Evolutionary conservation across 2,329 filamentous ascomycete genomes (phyloP).

Genomic region (Sclerotinia spermophila): DNA sequence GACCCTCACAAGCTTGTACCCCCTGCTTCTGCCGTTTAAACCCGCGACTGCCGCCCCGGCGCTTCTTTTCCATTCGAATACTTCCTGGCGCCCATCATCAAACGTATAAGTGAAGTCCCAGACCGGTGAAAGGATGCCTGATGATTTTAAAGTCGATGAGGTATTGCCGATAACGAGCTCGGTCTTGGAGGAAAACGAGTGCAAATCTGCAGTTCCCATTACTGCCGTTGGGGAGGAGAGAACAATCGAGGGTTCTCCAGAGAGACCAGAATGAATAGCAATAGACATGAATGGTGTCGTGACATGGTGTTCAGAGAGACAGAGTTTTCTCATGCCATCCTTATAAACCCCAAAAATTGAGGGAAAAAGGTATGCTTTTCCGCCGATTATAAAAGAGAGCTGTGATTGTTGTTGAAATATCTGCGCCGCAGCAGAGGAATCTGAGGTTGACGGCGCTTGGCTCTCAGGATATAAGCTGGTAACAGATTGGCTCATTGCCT

Average conservation of each 20-base stretch:
- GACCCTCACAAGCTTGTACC: conserved; percentile 3
- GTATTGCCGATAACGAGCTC: conserved; percentile 2
- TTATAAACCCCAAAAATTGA: conserved; percentile 8
- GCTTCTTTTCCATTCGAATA: conserved; percentile 8
- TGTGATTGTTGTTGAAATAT: not conserved
- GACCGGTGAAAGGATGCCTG: not conserved
- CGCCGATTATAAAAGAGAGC: not conserved
- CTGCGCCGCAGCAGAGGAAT: not conserved
- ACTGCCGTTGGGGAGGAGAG: not conserved
- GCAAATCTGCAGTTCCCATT: conserved; percentile 2
- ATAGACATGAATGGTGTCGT: conserved; percentile 7
- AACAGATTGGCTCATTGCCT: not conserved
- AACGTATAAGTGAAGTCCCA: conserved; percentile 1
- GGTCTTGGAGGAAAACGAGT: not conserved
- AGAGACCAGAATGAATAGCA: not conserved
- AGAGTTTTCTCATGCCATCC: not conserved
- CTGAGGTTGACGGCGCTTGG: not conserved
- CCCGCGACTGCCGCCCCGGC: not conserved
- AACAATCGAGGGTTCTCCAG: not conserved
- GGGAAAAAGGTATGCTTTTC: not conserved
- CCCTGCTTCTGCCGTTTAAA: not conserved
- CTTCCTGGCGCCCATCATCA: conserved; percentile 6
- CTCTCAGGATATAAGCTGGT: not conserved
- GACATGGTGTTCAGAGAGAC: not conserved
- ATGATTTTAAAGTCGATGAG: not conserved